Conservation (phyloP, 2,329 filamentous ascomycete species). For the Stagonosporopsis rhizophila region DNA sequence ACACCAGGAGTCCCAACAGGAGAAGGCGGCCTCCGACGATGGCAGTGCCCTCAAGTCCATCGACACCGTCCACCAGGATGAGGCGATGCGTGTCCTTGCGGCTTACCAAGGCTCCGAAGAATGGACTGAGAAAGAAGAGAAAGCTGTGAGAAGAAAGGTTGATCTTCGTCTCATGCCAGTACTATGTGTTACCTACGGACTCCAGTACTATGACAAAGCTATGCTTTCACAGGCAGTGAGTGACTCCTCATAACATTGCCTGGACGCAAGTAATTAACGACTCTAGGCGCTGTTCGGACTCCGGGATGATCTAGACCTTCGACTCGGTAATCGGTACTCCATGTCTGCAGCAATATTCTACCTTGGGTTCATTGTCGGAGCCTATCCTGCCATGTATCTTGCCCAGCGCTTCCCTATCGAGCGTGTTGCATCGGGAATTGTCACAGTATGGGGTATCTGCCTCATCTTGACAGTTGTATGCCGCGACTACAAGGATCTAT, state of each 20-base stretch:
- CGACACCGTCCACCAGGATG: slow-evolving; percentile 14
- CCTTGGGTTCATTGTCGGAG: slow-evolving; percentile 56
- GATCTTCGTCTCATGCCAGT: slow-evolving; percentile 32
- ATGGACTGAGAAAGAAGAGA: slow-evolving; percentile 54
- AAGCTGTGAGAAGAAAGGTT: slow-evolving; percentile 28
- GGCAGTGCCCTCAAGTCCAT: slow-evolving; percentile 9
- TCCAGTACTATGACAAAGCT: slow-evolving; percentile 46
- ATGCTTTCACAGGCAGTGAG: slow-evolving; percentile 61
- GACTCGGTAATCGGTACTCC: slow-evolving; percentile 7
- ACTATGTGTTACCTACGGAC: slow-evolving; percentile 32
- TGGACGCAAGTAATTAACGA: neutral
- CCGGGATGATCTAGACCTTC: slow-evolving; percentile 44
- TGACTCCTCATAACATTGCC: neutral
- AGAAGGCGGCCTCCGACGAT: slow-evolving; percentile 15
- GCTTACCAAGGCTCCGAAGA: slow-evolving; percentile 51
- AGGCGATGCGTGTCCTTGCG: slow-evolving; percentile 43
- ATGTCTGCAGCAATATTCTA: slow-evolving; percentile 20
- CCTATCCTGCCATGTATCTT: slow-evolving; percentile 55
- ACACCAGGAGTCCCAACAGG: slow-evolving; percentile 20
- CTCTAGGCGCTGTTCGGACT: slow-evolving; percentile 1
- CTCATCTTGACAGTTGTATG: slow-evolving; percentile 57
- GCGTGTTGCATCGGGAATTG: slow-evolving; percentile 52
- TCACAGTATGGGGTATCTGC: slow-evolving; percentile 56
- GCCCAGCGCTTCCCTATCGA: slow-evolving; percentile 58
- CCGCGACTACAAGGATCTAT: slow-evolving; percentile 56